Conservation (phyloP, 2,329 filamentous ascomycete genomes). For the Trichoderma sp. region DNA sequence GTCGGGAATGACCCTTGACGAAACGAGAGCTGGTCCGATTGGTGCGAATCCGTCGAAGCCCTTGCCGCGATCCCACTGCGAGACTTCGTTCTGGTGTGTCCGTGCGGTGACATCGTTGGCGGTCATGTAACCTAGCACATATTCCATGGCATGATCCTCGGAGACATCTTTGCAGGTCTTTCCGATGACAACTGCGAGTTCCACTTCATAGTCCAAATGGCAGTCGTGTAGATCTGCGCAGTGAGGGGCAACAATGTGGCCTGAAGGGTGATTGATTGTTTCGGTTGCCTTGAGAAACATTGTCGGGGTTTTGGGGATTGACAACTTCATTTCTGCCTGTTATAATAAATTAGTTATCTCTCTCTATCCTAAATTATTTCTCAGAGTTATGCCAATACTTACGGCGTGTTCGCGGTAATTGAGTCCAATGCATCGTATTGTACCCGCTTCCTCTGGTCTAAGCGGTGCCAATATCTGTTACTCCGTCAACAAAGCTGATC, state of each 20-base stretch:
- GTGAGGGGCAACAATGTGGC: not conserved
- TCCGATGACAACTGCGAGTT: constrained; percentile 8
- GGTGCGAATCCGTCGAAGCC: constrained; percentile 9
- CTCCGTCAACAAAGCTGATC: not conserved
- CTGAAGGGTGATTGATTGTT: not conserved
- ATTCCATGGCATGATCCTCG: not conserved
- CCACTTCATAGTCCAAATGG: constrained; percentile 6
- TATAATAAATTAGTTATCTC: not conserved
- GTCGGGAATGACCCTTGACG: constrained; percentile 1
- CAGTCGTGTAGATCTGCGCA: constrained; percentile 5
- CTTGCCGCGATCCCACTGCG: constrained; percentile 15
- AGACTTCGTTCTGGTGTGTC: constrained; percentile 13
- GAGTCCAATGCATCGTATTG: constrained; percentile 12
- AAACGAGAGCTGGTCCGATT: constrained; percentile 9
- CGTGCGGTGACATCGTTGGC: constrained; percentile 12
- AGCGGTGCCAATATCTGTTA: not conserved
- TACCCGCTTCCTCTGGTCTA: constrained; percentile 4
- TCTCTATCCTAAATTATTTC: not conserved
- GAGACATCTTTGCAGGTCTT: constrained; percentile 8
- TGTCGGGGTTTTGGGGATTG: not conserved
- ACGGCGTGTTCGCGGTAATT: constrained; percentile 9
- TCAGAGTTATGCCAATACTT: not conserved
- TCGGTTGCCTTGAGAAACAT: constrained; percentile 2
- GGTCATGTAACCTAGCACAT: constrained; percentile 6
- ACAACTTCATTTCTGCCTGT: constrained; percentile 8